Evolutionary conservation across 2,329 filamentous ascomycete genomes (phyloP), one percentile per base, ranked within the genome.

Genomic region (Pestalotiopsis sp.): DNA sequence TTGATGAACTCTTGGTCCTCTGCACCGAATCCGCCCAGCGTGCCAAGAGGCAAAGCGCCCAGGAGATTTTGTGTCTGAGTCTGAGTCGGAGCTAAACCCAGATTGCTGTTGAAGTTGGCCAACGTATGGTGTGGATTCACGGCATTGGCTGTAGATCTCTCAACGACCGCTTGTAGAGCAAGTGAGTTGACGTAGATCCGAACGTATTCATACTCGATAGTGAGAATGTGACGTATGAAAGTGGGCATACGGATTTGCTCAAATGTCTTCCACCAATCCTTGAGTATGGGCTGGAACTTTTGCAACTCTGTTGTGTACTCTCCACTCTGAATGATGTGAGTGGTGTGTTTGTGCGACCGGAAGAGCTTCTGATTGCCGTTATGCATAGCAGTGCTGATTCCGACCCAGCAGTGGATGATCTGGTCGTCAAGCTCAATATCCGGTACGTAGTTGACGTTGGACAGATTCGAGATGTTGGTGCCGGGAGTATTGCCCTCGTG

Each of bases 131-230:
- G 79, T n/a, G 80, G 81, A 68, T 84, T 83, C 12, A 82, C 83
- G 23, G 91, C 90, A 71, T 95, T 92, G 70, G 88, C 94, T 6
- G 94, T 95, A 81, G 93, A 97, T 70, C 95, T 90, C 80, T 98
- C 95, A 5, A 98, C 94, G 3, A 98, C 94, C 25, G 96, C 96
- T 81, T 99, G 96, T 1, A 99, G 84, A 2, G 95, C 95, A 1
- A 99, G 85, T 0, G 95, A 97, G 79, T 98, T 98, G 82, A 98
- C 88, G 77, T 98, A 98, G 64, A 98, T 92, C 75, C 95, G 90
- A 31, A 95, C 94, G 77, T 98, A 98, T 76, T 98, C 94, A 76
- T 96, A 98, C 82, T 99, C 96, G 72, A 98, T 98, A 7, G 90
- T 92, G 38, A 99, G 85, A 69, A 98, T 95, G 77, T 94, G 90